These are phyloP conservation scores for Omphalea diandra DNA, from an alignment of 441 rosid species.

Conservation along the genomic window DNA sequence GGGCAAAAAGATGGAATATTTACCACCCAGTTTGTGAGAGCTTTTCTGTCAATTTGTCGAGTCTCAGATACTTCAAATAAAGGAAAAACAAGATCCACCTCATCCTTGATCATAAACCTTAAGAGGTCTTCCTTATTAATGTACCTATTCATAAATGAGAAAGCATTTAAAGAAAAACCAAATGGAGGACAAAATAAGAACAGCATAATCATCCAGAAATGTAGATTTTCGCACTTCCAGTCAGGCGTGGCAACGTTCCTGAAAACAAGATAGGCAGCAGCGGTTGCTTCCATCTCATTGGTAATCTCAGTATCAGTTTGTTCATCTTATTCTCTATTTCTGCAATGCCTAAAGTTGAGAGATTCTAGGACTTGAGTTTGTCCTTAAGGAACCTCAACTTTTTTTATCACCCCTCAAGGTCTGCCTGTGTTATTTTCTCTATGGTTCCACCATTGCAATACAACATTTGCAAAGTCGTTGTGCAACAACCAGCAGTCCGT, in stretches of 20 bases:
- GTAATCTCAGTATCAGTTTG: slow-evolving; percentile 65
- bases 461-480: no score
- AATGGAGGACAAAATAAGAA: background rate
- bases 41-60: slow-evolving; percentile 46
- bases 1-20: background rate
- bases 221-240: slow-evolving; percentile 42
- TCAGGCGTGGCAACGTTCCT: slow-evolving; percentile 43
- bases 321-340: slow-evolving; percentile 29
- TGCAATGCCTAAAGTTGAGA: no score
- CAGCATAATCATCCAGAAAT: slow-evolving; percentile 7
- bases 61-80: slow-evolving; percentile 57
- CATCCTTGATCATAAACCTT: slow-evolving; percentile 85
- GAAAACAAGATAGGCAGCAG: slow-evolving; percentile 71
- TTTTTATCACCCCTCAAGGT: no score
- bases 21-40: slow-evolving; percentile 85
- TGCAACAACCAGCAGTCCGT: no score
- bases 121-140: slow-evolving; percentile 65
- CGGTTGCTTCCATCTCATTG: slow-evolving; percentile 76
- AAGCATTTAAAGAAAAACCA: background rate
- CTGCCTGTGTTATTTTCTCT: no score
- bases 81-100: slow-evolving; percentile 69
- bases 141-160: slow-evolving; percentile 40
- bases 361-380: no score
- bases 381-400: no score
- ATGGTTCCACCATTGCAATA: no score